Evolutionary conservation across 2,329 filamentous ascomycete species (phyloP).

Genomic region (Rhinocladiella similis): DNA sequence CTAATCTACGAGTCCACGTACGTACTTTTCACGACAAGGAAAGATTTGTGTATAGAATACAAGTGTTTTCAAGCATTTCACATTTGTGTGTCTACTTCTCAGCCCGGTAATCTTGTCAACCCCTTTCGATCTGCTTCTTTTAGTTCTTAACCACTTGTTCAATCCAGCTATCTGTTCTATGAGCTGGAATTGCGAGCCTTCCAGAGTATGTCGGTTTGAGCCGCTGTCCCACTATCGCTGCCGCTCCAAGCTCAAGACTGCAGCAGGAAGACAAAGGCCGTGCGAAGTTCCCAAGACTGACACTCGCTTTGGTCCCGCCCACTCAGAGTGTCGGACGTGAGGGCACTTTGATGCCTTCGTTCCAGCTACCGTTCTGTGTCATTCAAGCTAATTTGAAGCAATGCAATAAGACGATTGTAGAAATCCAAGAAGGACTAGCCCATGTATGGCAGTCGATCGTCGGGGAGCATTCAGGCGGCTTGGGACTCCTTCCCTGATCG

Average conservation of each 20-base stretch:
- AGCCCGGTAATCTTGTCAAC: background rate
- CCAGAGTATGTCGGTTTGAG: background rate
- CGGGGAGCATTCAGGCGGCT: background rate
- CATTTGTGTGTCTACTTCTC: background rate
- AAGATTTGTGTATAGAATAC: no score
- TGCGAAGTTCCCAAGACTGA: background rate
- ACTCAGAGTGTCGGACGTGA: background rate
- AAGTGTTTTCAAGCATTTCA: background rate
- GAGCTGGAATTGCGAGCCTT: background rate
- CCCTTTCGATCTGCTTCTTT: background rate
- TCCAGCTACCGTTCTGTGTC: background rate
- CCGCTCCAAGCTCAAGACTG: background rate
- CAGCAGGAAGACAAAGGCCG: background rate
- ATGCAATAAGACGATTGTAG: conserved; percentile 9
- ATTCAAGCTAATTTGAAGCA: conserved; percentile 3
- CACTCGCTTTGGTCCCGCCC: background rate
- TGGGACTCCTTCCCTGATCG: background rate
- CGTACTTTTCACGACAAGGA: no score
- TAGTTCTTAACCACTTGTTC: background rate
- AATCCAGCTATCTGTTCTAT: background rate
- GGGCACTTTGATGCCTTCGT: background rate
- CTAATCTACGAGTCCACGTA: no score
- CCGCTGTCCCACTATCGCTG: background rate
- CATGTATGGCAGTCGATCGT: background rate
- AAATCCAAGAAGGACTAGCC: conserved; percentile 17